phyloP scores from a whole-genome alignment of 2,329 filamentous ascomycete species.

The Zasmidium cellare region DNA sequence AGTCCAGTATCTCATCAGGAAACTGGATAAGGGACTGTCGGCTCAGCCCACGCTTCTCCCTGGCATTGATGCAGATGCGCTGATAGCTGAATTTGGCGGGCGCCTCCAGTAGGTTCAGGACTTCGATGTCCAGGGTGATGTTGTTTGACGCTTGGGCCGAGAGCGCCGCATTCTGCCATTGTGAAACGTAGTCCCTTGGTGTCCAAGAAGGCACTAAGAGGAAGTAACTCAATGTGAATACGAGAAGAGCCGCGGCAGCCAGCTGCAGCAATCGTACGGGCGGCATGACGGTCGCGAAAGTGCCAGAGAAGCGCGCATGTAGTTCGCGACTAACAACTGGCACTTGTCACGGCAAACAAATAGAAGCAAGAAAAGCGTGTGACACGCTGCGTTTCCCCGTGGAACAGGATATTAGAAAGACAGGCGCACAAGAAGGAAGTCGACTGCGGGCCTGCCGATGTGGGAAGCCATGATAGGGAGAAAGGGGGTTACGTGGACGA shows the following conservation, averaged over 20 bases:
- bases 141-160: conserved; percentile 10
- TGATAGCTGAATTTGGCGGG: conserved; percentile 20
- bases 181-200: conserved; percentile 1
- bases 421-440: not conserved
- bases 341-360: not conserved
- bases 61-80: conserved; percentile 20
- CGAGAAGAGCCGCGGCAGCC: conserved; percentile 14
- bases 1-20: conserved; percentile 7
- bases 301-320: not conserved
- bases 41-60: conserved; percentile 13
- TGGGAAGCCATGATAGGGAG: not conserved
- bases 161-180: conserved; percentile 15
- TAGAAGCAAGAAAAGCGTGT: not conserved
- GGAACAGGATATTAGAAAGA: not conserved
- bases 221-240: conserved; percentile 20
- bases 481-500: not conserved
- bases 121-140: conserved; percentile 20
- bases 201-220: conserved; percentile 12
- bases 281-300: conserved; percentile 7
- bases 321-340: not conserved
- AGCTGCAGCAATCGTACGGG: conserved; percentile 12
- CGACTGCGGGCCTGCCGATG: not conserved
- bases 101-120: conserved; percentile 19
- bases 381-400: not conserved
- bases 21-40: conserved; percentile 19